Conservation (phyloP, 768 basidiomycete genomes). For the Strobilomyces dryophilus region DNA sequence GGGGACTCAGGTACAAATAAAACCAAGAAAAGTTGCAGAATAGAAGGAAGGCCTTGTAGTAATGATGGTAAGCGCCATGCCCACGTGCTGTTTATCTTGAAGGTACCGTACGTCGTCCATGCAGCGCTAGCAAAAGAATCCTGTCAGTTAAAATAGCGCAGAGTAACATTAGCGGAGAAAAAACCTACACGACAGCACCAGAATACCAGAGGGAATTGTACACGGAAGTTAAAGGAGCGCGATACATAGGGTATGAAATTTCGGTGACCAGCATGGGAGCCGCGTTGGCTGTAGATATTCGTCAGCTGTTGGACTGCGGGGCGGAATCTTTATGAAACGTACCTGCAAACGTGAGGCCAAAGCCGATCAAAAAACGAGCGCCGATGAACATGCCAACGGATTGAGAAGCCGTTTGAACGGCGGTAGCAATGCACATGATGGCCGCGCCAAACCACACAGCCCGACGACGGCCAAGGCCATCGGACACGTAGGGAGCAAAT, state of each 20-base stretch:
- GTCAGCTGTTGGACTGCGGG: no score
- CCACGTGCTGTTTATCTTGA: constrained; percentile 64
- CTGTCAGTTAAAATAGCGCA: not conserved
- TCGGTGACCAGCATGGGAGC: constrained; percentile 85
- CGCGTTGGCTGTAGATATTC: constrained; percentile 45
- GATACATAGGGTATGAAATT: constrained; percentile 77
- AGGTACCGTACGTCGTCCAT: constrained; percentile 81
- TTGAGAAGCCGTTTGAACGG: constrained; percentile 66
- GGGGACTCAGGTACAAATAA: constrained; percentile 80
- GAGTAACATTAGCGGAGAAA: not conserved
- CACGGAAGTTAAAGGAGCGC: constrained; percentile 69
- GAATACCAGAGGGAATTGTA: constrained; percentile 89
- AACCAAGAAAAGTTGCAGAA: constrained; percentile 62
- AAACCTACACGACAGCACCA: constrained; percentile 66
- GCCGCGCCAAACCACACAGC: constrained; percentile 64
- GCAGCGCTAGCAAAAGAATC: constrained; percentile 49
- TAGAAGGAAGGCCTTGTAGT: constrained; percentile 65
- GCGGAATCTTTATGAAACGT: constrained; percentile 10
- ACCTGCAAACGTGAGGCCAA: constrained; percentile 70
- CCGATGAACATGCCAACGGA: constrained; percentile 78
- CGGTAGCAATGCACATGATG: constrained; percentile 69
- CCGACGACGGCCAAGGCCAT: constrained; percentile 63
- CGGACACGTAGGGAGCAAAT: constrained; percentile 67
- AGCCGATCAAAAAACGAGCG: constrained; percentile 74
- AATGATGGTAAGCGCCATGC: constrained; percentile 80